These are phyloP conservation scores for Torulaspora quercuum DNA, from an alignment of 805 yeast genomes.

Conservation along the genomic window DNA sequence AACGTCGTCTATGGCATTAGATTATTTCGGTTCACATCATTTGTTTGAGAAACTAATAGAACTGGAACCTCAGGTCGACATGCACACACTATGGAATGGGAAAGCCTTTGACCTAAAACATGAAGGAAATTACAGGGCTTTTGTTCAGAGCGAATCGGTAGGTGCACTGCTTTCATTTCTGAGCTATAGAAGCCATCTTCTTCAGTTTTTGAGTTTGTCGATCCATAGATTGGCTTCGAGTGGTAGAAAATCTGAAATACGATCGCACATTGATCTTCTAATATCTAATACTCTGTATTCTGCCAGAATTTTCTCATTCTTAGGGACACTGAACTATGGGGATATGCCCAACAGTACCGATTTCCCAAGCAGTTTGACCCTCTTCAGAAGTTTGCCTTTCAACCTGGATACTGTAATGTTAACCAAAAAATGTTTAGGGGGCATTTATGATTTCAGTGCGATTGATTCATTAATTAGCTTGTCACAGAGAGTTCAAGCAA, in stretches of 20 bases:
- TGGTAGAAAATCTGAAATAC: conserved; percentile 46
- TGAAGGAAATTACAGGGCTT: conserved; percentile 38
- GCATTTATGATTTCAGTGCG: conserved; percentile 44
- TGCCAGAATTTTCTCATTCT: conserved; percentile 61
- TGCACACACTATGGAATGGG: conserved; percentile 54
- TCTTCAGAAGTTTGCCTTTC: conserved; percentile 40
- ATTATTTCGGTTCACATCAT: conserved; percentile 48
- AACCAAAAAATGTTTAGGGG: conserved; percentile 27
- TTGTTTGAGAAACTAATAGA: conserved; percentile 52
- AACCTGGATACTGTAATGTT: conserved; percentile 42
- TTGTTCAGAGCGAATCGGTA: conserved; percentile 36
- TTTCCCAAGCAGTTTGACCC: conserved; percentile 19
- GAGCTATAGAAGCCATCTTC: conserved; percentile 53
- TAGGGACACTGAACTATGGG: conserved; percentile 65
- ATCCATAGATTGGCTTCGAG: conserved; percentile 55
- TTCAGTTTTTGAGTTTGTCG: conserved; percentile 68
- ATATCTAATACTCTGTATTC: conserved; percentile 55
- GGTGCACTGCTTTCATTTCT: conserved; percentile 61
- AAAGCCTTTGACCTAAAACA: conserved; percentile 37
- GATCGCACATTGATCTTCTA: conserved; percentile 48
- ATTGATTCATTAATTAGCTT: conserved; percentile 39
- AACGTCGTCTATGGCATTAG: conserved; percentile 50
- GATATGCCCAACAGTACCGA: conserved; percentile 39
- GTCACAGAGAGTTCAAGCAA: conserved; percentile 18
- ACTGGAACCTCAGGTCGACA: conserved; percentile 53